phyloP scores from a whole-genome alignment of 805 yeast species.

The Torulaspora microellipsoides region DNA sequence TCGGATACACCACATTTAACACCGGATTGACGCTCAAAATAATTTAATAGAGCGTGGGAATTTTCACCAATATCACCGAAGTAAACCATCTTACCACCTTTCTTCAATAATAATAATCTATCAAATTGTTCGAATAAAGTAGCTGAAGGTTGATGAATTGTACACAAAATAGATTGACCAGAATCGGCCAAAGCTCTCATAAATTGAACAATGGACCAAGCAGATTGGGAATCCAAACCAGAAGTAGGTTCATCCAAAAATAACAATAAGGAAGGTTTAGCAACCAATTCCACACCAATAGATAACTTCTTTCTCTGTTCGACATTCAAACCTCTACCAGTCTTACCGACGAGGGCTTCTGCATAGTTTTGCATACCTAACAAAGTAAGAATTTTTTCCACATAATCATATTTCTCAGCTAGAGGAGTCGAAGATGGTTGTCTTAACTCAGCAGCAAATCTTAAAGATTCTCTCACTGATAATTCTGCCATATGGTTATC shows the following conservation, averaged over 20 bases:
- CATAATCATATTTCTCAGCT: constrained; percentile 60
- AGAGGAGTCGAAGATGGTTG: constrained; percentile 56
- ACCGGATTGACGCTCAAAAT: constrained; percentile 72
- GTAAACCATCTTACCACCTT: constrained; percentile 77
- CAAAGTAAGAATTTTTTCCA: constrained; percentile 60
- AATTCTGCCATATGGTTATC: constrained; percentile 66
- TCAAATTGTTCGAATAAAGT: constrained; percentile 63
- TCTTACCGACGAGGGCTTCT: constrained; percentile 75
- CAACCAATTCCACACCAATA: constrained; percentile 68
- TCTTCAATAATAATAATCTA: constrained; percentile 58
- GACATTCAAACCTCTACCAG: constrained; percentile 67
- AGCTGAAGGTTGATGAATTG: constrained; percentile 77
- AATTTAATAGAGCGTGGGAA: constrained; percentile 52
- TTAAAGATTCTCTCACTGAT: constrained; percentile 71
- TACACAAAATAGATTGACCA: constrained; percentile 72
- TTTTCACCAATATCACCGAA: constrained; percentile 75
- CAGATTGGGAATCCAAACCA: constrained; percentile 63
- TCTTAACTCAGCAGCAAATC: constrained; percentile 67
- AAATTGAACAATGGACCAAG: constrained; percentile 64
- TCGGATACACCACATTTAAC: constrained; percentile 55
- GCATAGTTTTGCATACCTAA: constrained; percentile 67
- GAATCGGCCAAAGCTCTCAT: constrained; percentile 63
- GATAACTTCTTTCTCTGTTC: constrained; percentile 66
- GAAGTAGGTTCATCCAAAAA: constrained; percentile 73
- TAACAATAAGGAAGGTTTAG: constrained; percentile 58